Percentiles rank a stretch among this genome's conserved stretches.
phyloP scores from a whole-genome alignment of 2,329 filamentous ascomycete species.

The Sclerotinia glacialis region DNA sequence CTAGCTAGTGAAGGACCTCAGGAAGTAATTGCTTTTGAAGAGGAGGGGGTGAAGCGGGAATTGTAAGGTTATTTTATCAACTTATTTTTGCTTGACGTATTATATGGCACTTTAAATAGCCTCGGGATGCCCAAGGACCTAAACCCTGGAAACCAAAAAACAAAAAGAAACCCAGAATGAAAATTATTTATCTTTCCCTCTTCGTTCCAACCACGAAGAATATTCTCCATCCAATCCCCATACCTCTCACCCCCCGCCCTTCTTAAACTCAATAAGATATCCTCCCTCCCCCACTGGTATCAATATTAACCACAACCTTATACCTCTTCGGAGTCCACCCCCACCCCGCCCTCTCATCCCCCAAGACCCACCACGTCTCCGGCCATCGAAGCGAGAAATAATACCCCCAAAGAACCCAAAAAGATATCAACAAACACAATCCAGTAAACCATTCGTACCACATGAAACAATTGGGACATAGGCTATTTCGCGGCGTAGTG shows the following conservation, averaged over 20 bases:
- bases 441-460: neutral
- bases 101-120: neutral
- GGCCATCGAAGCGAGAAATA: neutral
- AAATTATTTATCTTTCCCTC: neutral
- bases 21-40: constrained; percentile 19
- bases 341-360: neutral
- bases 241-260: neutral
- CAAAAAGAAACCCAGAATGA: neutral
- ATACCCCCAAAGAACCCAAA: neutral
- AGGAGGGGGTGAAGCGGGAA: constrained; percentile 1
- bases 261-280: neutral
- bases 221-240: neutral
- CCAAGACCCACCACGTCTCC: neutral
- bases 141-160: neutral
- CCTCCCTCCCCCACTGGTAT: neutral
- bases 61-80: neutral
- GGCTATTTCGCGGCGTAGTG: rapidly evolving
- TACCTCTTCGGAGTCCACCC: neutral
- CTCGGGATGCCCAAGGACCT: neutral
- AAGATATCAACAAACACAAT: neutral
- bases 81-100: neutral
- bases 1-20: constrained; percentile 50
- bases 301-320: neutral
- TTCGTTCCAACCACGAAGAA: neutral
- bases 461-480: neutral